Base-by-base conservation (phyloP, 2,329 filamentous ascomycete species). In the Aspergillus sp. region DNA sequence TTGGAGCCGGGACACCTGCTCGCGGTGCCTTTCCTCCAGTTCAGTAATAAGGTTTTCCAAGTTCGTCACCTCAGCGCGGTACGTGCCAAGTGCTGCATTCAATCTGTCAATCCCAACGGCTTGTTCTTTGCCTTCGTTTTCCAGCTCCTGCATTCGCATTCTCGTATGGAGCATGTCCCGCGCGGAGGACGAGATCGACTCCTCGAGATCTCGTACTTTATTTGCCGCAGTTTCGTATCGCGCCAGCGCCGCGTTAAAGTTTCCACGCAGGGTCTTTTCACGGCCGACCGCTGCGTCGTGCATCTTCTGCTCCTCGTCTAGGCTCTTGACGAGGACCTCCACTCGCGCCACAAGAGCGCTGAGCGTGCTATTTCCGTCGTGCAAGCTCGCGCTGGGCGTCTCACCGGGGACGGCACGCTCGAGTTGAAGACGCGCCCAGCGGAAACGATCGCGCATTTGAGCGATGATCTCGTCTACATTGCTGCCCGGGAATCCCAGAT, bases 331-430 rank as follows among this genome's bases (percentile, higher is more conserved):
- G 1, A 77, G 55, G 10, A 61, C 52, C 34, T 71, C 64, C 4
- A 78, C 66, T 17, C 72, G 70, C 14, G 63, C 60, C 2, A 77
- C 66, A 20, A 78, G 62, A 3, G 71, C 69, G 23, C 71, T 61
- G 9, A 79, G 62, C 2, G 72, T 74, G 10, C 71, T 62, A 42
- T 66, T 69, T 34, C 72, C 70, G 45, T 77, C 64, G 9, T 69
- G 58, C 16, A 76, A 65, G 11, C 70, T 58, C 4, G 63, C 67
- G 43, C 70, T 61, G 14, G 68, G 50, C 16, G 70, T 77, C 55
- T 78, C 77, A 6, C 76, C 76, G 5, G 77, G 76, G 7, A 77
- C 54, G 2, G 69, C 58, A 43, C 69, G 66, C 52, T 79, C 76
- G 11, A 79, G 67, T 17, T 73, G 68, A 16, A 78, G 60, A 23